Percentiles rank a stretch among this genome's conserved stretches.
Evolutionary conservation across 768 basidiomycete genomes (phyloP).

Genomic region (Amylocystis lapponica): DNA sequence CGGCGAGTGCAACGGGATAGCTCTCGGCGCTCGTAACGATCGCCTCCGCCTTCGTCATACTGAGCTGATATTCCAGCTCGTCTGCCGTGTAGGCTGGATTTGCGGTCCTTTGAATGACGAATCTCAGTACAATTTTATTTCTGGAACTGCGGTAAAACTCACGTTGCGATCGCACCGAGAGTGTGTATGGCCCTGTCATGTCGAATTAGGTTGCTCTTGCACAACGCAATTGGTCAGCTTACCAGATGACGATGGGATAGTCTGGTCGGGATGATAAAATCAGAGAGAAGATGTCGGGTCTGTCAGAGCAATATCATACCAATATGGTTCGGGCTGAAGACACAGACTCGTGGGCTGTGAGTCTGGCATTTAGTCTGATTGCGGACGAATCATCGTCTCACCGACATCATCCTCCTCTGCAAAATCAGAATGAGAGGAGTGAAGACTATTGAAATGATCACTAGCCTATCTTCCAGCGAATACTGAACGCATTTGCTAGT

Average conservation of each 20-base stretch:
- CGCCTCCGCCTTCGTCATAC: constrained; percentile 18
- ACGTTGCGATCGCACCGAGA: constrained; percentile 4
- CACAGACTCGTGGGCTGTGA: constrained; percentile 37
- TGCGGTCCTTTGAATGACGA: constrained; percentile 14
- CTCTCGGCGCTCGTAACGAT: constrained; percentile 21
- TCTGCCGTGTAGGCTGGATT: constrained; percentile 27
- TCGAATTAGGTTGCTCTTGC: neutral
- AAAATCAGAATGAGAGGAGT: neutral
- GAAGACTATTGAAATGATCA: neutral
- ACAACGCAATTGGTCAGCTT: neutral
- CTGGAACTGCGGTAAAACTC: neutral
- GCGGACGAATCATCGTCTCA: constrained; percentile 20
- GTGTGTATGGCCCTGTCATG: constrained; percentile 2
- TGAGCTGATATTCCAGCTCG: constrained; percentile 28
- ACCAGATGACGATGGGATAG: constrained; percentile 44
- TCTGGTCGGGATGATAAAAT: constrained; percentile 32
- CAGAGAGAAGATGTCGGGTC: neutral
- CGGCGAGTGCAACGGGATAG: constrained; percentile 17
- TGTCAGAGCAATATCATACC: neutral
- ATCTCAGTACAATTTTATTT: neutral
- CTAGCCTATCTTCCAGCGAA: constrained; percentile 39
- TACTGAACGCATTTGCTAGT: constrained; percentile 43
- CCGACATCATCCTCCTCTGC: constrained; percentile 47
- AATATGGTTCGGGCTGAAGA: constrained; percentile 45
- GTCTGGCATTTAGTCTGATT: too few relatives aligned